Conservation (phyloP, 1,284 basidiomycete genomes). For the Ustilago cynodontis region DNA sequence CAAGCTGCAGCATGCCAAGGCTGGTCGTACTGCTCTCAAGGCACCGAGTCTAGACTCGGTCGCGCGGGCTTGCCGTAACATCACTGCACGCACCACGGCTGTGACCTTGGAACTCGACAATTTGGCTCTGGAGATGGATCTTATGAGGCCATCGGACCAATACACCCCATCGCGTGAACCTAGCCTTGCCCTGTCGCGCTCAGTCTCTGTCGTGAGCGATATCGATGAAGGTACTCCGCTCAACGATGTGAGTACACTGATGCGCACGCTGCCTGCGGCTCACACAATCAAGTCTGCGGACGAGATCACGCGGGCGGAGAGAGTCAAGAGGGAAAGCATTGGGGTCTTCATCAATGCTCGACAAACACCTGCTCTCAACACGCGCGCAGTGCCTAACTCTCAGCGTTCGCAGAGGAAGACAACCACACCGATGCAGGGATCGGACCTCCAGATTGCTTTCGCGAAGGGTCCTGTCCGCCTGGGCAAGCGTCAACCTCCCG, state of each 20-base stretch:
- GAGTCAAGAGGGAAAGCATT: slow-evolving; percentile 35
- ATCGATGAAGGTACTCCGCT: slow-evolving; percentile 23
- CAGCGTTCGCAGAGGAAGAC: slow-evolving; percentile 24
- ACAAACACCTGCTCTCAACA: slow-evolving; percentile 50
- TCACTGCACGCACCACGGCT: slow-evolving; percentile 76
- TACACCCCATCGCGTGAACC: slow-evolving; percentile 11
- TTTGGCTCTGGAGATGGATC: slow-evolving; percentile 75
- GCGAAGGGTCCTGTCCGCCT: slow-evolving; percentile 59
- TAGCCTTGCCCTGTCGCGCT: slow-evolving; percentile 25
- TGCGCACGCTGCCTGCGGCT: slow-evolving; percentile 34
- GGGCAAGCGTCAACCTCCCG: slow-evolving; percentile 30
- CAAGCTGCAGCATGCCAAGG: slow-evolving; percentile 76
- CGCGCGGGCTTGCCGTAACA: slow-evolving; percentile 84
- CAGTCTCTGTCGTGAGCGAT: slow-evolving; percentile 32
- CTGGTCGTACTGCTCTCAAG: slow-evolving; percentile 76
- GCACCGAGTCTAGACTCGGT: slow-evolving; percentile 85
- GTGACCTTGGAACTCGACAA: slow-evolving; percentile 76
- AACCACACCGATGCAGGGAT: slow-evolving; percentile 41
- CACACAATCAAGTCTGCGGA: slow-evolving; percentile 26
- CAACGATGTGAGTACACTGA: slow-evolving; percentile 26
- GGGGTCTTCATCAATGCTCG: slow-evolving; percentile 43
- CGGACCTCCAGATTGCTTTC: slow-evolving; percentile 60
- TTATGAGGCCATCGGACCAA: slow-evolving; percentile 28
- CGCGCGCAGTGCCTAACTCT: slow-evolving; percentile 22
- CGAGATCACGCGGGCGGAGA: slow-evolving; percentile 32